A percentile compares a stretch with the other conserved stretches of the same genome.
These are phyloP conservation scores for Adansonia grandidieri DNA, from an alignment of 441 rosid species.

Conservation along the genomic window DNA sequence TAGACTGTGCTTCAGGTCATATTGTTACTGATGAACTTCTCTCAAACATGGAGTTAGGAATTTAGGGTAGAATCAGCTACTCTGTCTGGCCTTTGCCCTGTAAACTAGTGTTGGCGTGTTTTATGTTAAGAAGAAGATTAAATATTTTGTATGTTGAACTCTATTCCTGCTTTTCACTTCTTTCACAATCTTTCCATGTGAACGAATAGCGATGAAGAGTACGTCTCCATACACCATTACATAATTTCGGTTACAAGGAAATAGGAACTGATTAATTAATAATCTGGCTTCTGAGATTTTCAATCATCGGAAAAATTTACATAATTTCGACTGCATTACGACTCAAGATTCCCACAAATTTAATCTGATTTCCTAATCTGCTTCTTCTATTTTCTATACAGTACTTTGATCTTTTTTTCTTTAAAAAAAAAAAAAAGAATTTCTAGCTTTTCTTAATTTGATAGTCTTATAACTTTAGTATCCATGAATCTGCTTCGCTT, in stretches of 20 bases:
- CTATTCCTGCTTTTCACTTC: not conserved
- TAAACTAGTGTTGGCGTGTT: not conserved
- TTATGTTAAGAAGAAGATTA: not conserved
- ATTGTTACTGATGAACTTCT: not conserved
- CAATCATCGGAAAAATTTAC: not conserved
- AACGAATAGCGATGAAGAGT: not conserved
- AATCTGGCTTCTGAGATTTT: not conserved
- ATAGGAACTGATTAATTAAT: not conserved
- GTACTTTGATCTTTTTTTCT: not conserved
- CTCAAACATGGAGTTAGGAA: not conserved
- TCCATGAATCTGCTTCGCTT: too few species aligned
- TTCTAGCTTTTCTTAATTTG: not conserved
- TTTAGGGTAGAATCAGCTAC: too few species aligned
- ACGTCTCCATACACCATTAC: not conserved
- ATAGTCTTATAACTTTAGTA: not conserved
- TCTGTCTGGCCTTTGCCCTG: not conserved
- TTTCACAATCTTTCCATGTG: not conserved
- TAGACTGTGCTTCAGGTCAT: not conserved
- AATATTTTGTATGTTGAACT: not conserved
- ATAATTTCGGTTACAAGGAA: not conserved
- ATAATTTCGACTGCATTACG: not conserved
- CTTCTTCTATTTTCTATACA: not conserved
- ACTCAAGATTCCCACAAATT: not conserved
- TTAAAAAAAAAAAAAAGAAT: not conserved
- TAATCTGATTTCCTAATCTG: not conserved